Base-by-base conservation (phyloP, 148 eudicot species). In the Silene latifolia region DNA sequence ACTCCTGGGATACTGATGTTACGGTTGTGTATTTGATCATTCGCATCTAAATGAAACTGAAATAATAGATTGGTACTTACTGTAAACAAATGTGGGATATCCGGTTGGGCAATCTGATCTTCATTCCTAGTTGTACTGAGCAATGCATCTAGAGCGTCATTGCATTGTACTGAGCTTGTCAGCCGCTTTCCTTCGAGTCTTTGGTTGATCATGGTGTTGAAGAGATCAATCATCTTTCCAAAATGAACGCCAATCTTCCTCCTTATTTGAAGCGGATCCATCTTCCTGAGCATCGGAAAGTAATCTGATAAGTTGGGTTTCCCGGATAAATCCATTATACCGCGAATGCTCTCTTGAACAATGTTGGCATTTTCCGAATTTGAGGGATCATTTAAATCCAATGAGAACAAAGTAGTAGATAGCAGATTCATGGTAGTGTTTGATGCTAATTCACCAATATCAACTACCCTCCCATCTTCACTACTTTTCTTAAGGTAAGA, bases 281-380 rank as follows among this genome's bases (percentile, higher is more conserved):
- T 23, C 72, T 63, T 54, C 39, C 48, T 69, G 7, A 85, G 63
- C 1, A 80, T 1, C 24, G 85, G 85, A 48, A 84, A 80, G 56
- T 79, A 79, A 68, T 84, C 83, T 12, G 87, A 71, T 19, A 79
- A 72, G 47, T 85, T 82, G 53, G 87, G 85, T 27, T 67, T 74
- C 19, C 87, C 85, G 0, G 73, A 77, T 63, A 82, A 77, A 46
- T 72, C 69, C 83, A 85, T 74, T n/a, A 74, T 62, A 75, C 78
- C 47, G 72, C 77, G 72, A 42, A 82, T 72, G 2, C 47, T 19
- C 53, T 67, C 61, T 77, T 77, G 77, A 14, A 82, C 63, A 17
- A 64, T 77, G 18, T 35, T 14, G 18, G 79, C 59, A 18, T 15
- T 13, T 18, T 72, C 68, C 1, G 80, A 67, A 51, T 25, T 77